Evolutionary conservation across 345 rosid species (phyloP), one percentile per base, ranked within the genome.

Genomic region (Geranium brycei): DNA sequence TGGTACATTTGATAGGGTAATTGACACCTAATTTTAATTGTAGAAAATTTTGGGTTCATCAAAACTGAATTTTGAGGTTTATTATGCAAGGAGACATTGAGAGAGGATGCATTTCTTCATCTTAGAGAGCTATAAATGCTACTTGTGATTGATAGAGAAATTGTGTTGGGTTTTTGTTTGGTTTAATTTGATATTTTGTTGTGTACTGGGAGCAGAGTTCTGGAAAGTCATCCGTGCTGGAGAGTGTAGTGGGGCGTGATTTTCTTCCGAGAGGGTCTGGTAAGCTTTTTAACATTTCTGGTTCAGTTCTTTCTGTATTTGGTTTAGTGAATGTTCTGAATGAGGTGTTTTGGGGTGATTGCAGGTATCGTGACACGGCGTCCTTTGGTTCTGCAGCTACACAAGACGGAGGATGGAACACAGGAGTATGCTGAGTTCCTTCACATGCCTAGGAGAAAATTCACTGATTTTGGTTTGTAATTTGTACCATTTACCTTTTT

Each of bases 221-320:
- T 10, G 98, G 97, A 41, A 92, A 92, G 75, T 92, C 98, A 62
- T 92, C 98, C 0, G 98, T 92, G n/a, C 83, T 92, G 57, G 98
- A 92, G 81, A 92, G 98, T 70, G 81, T 92, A 14, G 98, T 92
- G 12, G 98, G 97, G 30, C 80, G 95, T 60, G 98, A 92, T 71
- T 92, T 92, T 64, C 97, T 92, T 65, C 98, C 98, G 16, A 79
- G 98, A 82, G 98, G 98, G 83, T 92, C 98, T 2, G 98, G 98
- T 87, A 67, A 38, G 80, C 67, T 18, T 5, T 10, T 17, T 0
- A 35, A 4, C 41, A 35, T 35, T 35, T 7, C 5, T 35, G 41
- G 10, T 58, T 15, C 30, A 7, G 7, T 12, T 58, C 10, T 17
- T 4, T 57, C 10, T 16, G 56, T 51, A 19, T 51, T 0, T 40